phyloP scores from a whole-genome alignment of 2,329 filamentous ascomycete species.

The Aspergillus thermomutatus region DNA sequence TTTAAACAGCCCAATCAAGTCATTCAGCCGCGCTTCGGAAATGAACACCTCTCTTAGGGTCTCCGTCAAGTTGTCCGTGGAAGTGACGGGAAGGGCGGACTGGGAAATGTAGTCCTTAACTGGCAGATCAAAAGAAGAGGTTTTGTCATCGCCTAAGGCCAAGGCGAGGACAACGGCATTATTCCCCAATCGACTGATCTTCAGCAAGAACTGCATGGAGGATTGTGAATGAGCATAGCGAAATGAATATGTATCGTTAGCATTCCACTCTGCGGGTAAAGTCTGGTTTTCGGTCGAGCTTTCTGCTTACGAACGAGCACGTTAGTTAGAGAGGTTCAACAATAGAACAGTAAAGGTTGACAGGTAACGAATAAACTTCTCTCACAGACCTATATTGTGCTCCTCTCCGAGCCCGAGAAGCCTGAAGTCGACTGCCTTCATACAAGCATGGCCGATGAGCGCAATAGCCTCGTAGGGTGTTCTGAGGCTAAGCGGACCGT shows the following conservation, averaged over 20 bases:
- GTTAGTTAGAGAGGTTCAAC: background rate
- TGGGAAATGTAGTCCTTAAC: constrained; percentile 71
- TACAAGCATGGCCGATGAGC: constrained; percentile 77
- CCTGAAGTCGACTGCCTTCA: constrained; percentile 75
- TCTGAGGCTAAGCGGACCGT: constrained; percentile 30
- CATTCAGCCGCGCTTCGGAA: constrained; percentile 64
- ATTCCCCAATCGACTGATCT: constrained; percentile 74
- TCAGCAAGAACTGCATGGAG: constrained; percentile 77
- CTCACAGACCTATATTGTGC: constrained; percentile 60
- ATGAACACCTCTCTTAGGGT: constrained; percentile 64
- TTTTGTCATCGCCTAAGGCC: constrained; percentile 75
- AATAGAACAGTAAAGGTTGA: background rate
- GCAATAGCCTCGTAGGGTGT: constrained; percentile 74
- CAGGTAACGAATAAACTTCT: background rate
- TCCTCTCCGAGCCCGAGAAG: constrained; percentile 83
- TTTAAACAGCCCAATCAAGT: constrained; percentile 71
- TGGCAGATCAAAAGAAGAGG: constrained; percentile 70
- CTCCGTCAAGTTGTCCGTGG: constrained; percentile 27
- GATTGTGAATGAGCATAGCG: constrained; percentile 84
- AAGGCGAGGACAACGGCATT: constrained; percentile 83
- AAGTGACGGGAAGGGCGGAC: constrained; percentile 53
- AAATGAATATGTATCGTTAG: constrained; percentile 69
- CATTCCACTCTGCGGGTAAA: constrained; percentile 78
- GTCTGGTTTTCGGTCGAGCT: constrained; percentile 32
- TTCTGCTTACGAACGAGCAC: constrained; percentile 16